Conservation (phyloP, 257 asterid genomes). For the Salvia miltiorrhiza region DNA sequence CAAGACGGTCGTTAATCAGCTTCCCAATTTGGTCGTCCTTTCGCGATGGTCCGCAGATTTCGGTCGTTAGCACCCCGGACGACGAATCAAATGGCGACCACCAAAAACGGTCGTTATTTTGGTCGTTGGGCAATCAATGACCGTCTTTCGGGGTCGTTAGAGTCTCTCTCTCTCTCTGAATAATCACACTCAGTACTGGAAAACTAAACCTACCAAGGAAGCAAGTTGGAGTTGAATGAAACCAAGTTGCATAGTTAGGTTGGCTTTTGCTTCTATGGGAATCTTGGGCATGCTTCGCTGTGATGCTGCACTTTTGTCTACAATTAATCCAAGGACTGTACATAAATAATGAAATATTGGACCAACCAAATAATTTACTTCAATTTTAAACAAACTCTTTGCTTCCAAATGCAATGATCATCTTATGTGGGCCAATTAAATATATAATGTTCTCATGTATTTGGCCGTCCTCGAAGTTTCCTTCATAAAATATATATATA, state of each 20-base stretch:
- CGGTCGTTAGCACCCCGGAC: too few species aligned
- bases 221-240: slow-evolving; percentile 13
- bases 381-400: slow-evolving; percentile 19
- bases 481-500: too few species aligned
- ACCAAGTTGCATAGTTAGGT: slow-evolving; percentile 8
- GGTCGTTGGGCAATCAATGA: too few species aligned
- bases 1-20: too few species aligned
- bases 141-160: too few species aligned
- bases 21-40: too few species aligned
- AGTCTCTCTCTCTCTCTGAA: too few species aligned
- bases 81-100: too few species aligned
- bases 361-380: slow-evolving; percentile 14
- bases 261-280: slow-evolving; percentile 17
- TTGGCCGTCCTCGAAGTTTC: slow-evolving; percentile 28
- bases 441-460: background rate
- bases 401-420: slow-evolving; percentile 25
- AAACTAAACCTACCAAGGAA: slow-evolving; percentile 19
- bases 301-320: slow-evolving; percentile 29
- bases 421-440: slow-evolving; percentile 17
- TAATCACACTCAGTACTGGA: background rate
- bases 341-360: background rate
- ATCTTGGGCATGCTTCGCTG: slow-evolving; percentile 40
- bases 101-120: too few species aligned
- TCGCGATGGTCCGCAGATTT: too few species aligned
- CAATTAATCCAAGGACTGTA: background rate